Evolutionary conservation across 2,329 filamentous ascomycete genomes (phyloP).

Genomic region (Rhexocercosporidium sp.): DNA sequence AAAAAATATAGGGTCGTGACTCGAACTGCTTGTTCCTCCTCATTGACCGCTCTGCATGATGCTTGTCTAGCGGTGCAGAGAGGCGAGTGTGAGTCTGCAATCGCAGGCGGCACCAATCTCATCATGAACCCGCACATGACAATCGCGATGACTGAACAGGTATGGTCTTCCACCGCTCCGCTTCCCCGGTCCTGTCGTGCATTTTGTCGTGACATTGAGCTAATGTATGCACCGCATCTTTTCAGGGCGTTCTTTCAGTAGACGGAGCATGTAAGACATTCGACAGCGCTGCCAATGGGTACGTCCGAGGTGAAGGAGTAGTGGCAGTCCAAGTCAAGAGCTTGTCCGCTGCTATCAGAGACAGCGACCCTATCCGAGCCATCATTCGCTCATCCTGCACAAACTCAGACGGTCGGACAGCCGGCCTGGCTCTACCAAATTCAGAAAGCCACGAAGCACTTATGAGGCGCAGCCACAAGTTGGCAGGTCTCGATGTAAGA

Average conservation of each 20-base stretch:
- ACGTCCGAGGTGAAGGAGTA: constrained; percentile 66
- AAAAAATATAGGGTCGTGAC: too few species aligned
- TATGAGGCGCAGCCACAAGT: constrained; percentile 18
- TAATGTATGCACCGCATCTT: too few species aligned
- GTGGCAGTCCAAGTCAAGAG: constrained; percentile 63
- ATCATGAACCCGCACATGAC: constrained; percentile 23
- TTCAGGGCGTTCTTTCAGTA: background rate
- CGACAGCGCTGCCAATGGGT: constrained; percentile 63
- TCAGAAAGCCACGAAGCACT: constrained; percentile 45
- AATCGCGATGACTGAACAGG: constrained; percentile 9
- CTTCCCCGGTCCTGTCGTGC: too few species aligned
- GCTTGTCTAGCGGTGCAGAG: constrained; percentile 26
- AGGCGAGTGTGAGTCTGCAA: constrained; percentile 40
- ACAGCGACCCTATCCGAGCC: constrained; percentile 50
- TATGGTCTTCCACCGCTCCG: too few species aligned
- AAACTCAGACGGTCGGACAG: constrained; percentile 51
- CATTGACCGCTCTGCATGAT: constrained; percentile 56
- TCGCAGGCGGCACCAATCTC: constrained; percentile 58
- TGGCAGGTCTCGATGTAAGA: too few species aligned
- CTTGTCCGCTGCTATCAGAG: constrained; percentile 50
- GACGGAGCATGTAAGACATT: constrained; percentile 53
- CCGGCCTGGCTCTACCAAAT: constrained; percentile 51
- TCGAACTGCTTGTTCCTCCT: constrained; percentile 59
- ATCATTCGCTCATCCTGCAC: constrained; percentile 43
- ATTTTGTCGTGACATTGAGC: too few species aligned